These are phyloP conservation scores for Exophiala bonariae DNA, from an alignment of 2,329 filamentous ascomycete species.

Conservation along the genomic window DNA sequence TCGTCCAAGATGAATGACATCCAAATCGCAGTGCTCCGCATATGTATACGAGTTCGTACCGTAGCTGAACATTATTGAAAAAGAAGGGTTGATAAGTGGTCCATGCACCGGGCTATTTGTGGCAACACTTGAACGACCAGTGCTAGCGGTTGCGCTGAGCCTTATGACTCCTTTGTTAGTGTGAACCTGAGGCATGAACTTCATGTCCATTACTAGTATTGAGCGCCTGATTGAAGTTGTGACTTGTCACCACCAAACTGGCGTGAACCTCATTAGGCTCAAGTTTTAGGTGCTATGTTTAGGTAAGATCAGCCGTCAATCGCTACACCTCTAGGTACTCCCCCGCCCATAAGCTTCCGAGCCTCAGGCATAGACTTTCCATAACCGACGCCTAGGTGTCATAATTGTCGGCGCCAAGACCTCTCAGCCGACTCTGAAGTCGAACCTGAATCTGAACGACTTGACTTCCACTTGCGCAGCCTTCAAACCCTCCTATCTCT, in stretches of 20 bases:
- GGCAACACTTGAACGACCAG: neutral
- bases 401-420: slow-evolving; percentile 4
- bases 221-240: too few relatives aligned
- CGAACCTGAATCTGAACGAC: slow-evolving; percentile 3
- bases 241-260: too few relatives aligned
- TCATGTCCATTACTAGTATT: slow-evolving; percentile 3
- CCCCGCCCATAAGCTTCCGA: too few relatives aligned
- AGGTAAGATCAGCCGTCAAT: too few relatives aligned
- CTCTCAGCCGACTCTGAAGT: neutral
- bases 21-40: neutral
- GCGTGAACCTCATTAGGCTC: too few relatives aligned
- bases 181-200: slow-evolving; percentile 1
- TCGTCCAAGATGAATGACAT: neutral
- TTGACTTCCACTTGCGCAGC: slow-evolving; percentile 17
- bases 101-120: slow-evolving; percentile 6
- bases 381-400: too few relatives aligned
- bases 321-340: too few relatives aligned
- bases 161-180: too few relatives aligned
- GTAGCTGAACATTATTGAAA: neutral
- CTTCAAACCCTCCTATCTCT: slow-evolving; percentile 15
- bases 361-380: too few relatives aligned
- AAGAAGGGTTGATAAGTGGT: neutral
- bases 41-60: too few relatives aligned
- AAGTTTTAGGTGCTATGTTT: too few relatives aligned
- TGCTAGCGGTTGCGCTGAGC: neutral